Percentiles rank a stretch among this genome's conserved stretches.
phyloP scores from a whole-genome alignment of 2,329 filamentous ascomycete species.

The Fusarium sp. region DNA sequence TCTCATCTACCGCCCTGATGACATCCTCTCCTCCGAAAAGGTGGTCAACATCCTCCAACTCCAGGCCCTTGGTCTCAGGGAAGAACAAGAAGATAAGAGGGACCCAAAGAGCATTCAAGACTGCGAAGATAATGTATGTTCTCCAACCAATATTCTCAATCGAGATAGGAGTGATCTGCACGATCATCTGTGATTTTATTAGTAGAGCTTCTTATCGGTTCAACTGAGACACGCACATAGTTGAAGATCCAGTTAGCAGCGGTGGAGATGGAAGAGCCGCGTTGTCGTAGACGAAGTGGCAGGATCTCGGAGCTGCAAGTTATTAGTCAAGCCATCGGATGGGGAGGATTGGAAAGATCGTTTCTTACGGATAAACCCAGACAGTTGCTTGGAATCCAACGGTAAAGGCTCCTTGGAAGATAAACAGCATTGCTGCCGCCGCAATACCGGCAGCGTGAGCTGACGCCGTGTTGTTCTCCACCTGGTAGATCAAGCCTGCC shows the following conservation, averaged over 20 bases:
- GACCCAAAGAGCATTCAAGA: conserved; percentile 50
- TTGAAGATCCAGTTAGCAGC: conserved; percentile 54
- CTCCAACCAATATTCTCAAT: conserved; percentile 60
- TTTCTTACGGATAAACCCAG: conserved; percentile 51
- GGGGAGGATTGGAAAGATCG: fast-evolving
- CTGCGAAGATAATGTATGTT: conserved; percentile 65
- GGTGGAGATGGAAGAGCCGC: conserved; percentile 52
- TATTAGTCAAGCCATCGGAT: background rate
- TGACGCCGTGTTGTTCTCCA: conserved; percentile 52
- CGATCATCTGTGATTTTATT: conserved; percentile 12
- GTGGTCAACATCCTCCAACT: conserved; percentile 63
- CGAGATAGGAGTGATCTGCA: conserved; percentile 41
- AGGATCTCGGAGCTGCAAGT: conserved; percentile 50
- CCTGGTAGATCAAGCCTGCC: conserved; percentile 57
- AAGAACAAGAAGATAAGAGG: conserved; percentile 59
- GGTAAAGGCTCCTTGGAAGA: conserved; percentile 58
- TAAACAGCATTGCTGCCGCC: conserved; percentile 57
- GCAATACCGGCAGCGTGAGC: conserved; percentile 54
- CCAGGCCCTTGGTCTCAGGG: conserved; percentile 61
- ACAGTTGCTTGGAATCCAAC: conserved; percentile 56
- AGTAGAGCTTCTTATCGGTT: fast-evolving
- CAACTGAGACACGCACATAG: conserved; percentile 43
- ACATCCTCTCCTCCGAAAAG: conserved; percentile 37
- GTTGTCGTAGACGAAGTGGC: conserved; percentile 50
- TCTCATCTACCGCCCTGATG: conserved; percentile 30